Evolutionary conservation across 2,329 filamentous ascomycete species (phyloP).

Genomic region (Lasiodiplodia theobromae): DNA sequence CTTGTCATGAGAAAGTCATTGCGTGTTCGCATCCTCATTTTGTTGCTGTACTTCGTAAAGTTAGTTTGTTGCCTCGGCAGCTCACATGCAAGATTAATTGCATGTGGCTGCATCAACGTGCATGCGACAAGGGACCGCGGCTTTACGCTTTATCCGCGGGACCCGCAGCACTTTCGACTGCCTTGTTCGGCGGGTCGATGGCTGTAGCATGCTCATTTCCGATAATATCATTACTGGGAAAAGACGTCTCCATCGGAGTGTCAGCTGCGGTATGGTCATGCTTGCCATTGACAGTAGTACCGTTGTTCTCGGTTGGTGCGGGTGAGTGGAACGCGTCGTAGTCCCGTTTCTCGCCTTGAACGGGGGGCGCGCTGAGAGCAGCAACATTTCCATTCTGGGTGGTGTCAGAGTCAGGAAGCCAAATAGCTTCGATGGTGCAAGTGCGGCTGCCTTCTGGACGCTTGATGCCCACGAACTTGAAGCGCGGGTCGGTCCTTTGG

Average conservation of each 20-base stretch:
- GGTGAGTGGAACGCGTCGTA: conserved; percentile 5
- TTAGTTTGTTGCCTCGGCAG: not conserved
- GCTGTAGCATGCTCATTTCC: conserved; percentile 5
- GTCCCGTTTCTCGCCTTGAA: conserved; percentile 9
- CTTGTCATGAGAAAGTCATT: not conserved
- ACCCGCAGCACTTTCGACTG: not conserved
- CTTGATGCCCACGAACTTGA: conserved; percentile 29
- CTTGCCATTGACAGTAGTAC: not conserved
- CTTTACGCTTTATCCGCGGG: not conserved
- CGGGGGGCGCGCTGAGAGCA: not conserved
- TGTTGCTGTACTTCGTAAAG: not conserved
- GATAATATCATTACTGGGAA: conserved; percentile 2
- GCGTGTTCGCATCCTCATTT: not conserved
- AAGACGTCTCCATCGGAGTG: conserved; percentile 20
- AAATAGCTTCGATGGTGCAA: conserved; percentile 29
- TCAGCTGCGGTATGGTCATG: conserved; percentile 7
- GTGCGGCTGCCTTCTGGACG: conserved; percentile 27
- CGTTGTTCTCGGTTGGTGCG: not conserved
- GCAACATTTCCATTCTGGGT: not conserved
- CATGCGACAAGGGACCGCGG: not conserved
- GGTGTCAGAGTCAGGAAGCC: conserved; percentile 19
- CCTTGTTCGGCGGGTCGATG: not conserved
- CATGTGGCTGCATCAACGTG: not conserved
- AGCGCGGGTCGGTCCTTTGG: conserved; percentile 30
- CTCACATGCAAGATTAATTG: not conserved